phyloP scores from a whole-genome alignment of 1,139 yeast species.

The Pneumocystis wakefieldiae region DNA sequence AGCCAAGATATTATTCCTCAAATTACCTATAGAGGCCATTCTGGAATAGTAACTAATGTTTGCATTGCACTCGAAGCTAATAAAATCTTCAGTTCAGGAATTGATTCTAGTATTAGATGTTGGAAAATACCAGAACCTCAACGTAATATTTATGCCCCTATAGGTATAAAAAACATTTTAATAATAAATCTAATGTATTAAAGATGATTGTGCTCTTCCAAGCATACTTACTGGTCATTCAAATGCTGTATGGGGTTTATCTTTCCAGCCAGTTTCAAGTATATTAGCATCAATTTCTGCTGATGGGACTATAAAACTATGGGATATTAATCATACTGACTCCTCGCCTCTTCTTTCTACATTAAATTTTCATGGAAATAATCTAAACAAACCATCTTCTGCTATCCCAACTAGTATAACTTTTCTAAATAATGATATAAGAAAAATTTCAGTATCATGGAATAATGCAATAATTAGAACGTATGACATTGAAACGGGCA shows the following conservation, averaged over 20 bases:
- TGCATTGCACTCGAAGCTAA: not conserved
- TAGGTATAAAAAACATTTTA: not conserved
- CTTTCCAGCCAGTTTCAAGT: not conserved
- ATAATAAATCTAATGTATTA: not conserved
- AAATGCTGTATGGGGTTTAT: conserved; percentile 4
- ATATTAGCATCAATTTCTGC: conserved; percentile 3
- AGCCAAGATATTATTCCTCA: not conserved
- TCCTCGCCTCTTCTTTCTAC: not conserved
- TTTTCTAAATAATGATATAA: not conserved
- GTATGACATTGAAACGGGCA: not conserved
- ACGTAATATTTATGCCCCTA: not conserved
- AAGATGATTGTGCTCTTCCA: not conserved
- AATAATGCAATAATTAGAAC: not conserved
- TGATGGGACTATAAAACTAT: not conserved
- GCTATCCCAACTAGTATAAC: not conserved
- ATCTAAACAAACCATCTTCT: not conserved
- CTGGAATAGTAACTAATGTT: conserved; percentile 3
- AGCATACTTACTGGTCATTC: not conserved
- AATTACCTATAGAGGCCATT: conserved; percentile 2
- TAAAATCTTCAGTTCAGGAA: conserved; percentile 2
- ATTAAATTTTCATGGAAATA: not conserved
- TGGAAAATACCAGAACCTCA: conserved; percentile 1
- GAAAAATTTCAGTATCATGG: not conserved
- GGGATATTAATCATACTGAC: not conserved
- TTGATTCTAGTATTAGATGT: conserved; percentile 1